phyloP scores from a whole-genome alignment of 1,139 yeast species.

The Hyphopichia burtonii region DNA sequence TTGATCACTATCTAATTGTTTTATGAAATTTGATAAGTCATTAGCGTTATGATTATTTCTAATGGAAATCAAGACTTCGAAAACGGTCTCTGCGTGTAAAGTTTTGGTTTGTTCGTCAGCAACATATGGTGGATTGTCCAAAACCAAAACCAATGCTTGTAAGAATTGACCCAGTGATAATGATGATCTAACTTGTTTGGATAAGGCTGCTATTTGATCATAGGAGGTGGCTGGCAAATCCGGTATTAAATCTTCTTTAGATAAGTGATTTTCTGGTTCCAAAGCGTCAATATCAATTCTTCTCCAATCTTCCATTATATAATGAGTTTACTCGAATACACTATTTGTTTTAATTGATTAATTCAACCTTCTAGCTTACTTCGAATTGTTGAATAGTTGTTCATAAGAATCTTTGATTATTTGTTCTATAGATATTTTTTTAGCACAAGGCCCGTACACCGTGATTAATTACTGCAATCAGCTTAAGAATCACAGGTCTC shows the following conservation, averaged over 20 bases:
- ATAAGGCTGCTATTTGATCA: slow-evolving; percentile 54
- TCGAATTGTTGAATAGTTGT: no score
- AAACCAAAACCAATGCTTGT: slow-evolving; percentile 63
- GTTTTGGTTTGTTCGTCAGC: slow-evolving; percentile 59
- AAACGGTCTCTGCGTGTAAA: slow-evolving; percentile 53
- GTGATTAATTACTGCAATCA: no score
- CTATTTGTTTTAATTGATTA: no score
- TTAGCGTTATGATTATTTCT: slow-evolving; percentile 54
- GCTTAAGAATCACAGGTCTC: no score
- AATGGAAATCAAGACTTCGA: slow-evolving; percentile 72
- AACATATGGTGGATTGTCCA: slow-evolving; percentile 81
- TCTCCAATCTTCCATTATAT: slow-evolving; percentile 54
- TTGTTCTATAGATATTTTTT: not conserved
- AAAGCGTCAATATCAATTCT: slow-evolving; percentile 89
- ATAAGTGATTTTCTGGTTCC: slow-evolving; percentile 75
- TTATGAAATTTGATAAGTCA: slow-evolving; percentile 64
- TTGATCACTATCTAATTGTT: slow-evolving; percentile 58
- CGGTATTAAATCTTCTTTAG: slow-evolving; percentile 65
- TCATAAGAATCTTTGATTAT: no score
- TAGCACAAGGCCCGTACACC: no score
- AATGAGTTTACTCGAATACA: not conserved
- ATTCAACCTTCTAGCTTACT: no score
- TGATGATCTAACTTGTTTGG: slow-evolving; percentile 58
- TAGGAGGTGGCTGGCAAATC: slow-evolving; percentile 36
- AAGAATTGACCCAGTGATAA: slow-evolving; percentile 71